Percentiles rank a stretch among this genome's conserved stretches.
Evolutionary conservation across 441 rosid genomes (phyloP).

Genomic region (Erysimum cheiri): DNA sequence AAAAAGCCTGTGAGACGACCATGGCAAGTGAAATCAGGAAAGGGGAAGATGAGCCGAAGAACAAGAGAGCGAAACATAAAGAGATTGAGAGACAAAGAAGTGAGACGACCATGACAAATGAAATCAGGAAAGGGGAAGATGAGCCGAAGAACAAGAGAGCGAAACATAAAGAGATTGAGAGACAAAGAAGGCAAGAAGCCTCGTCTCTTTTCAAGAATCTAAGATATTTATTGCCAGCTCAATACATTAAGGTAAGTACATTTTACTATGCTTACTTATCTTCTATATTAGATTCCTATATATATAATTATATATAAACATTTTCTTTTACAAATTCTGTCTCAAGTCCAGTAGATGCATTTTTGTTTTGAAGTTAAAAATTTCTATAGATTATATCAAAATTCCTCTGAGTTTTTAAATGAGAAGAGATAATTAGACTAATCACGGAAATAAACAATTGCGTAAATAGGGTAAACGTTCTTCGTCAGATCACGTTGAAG

Average conservation of each 20-base stretch:
- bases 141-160: conserved; percentile 45
- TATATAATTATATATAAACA: too few species aligned
- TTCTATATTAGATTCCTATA: neutral
- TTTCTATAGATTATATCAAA: neutral
- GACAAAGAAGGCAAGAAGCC: conserved; percentile 65
- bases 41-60: conserved; percentile 40
- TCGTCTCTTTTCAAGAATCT: conserved; percentile 52
- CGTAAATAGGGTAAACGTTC: conserved; percentile 64
- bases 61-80: conserved; percentile 47
- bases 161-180: conserved; percentile 56
- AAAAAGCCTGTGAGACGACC: neutral
- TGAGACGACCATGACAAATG: neutral
- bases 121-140: conserved; percentile 12
- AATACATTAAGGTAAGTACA: conserved; percentile 54
- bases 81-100: conserved; percentile 62
- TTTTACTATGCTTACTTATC: neutral
- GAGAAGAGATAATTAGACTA: neutral
- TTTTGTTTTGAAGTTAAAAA: neutral
- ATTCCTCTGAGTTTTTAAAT: neutral
- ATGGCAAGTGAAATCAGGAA: neutral
- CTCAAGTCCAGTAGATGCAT: neutral
- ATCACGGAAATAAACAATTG: neutral
- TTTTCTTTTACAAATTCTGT: neutral
- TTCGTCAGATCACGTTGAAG: conserved; percentile 59
- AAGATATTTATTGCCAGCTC: conserved; percentile 53